Base-by-base conservation (phyloP, 805 yeast genomes). In the Hanseniaspora nectarophila region DNA sequence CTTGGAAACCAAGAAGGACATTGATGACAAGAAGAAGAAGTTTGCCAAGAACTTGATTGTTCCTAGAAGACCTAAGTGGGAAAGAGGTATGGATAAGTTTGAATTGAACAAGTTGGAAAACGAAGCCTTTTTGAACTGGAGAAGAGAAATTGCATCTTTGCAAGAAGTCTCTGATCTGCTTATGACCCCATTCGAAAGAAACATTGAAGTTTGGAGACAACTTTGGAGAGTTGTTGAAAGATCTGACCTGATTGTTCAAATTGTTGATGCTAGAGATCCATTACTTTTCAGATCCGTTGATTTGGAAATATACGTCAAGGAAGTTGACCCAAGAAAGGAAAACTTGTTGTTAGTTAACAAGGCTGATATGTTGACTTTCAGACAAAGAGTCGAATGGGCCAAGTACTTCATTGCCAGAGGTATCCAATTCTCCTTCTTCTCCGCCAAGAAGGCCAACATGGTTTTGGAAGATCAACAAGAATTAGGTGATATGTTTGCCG, bases 141-240 rank as follows among this genome's bases (percentile, higher is more conserved):
- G 99, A 70, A 75, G 97, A 63, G 81, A 80, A 47, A 73, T 92
- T 56, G 98, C 98, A 0, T 67, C 74, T 42, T 71, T 92, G 53
- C 94, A 89, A 57, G 95, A 90, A 65, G 79, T 87, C 57, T 70
- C 66, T 16, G 95, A 90, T 65, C 72, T 92, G 60, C 71, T 89
- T 54, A 74, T 92, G 64, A 92, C 98, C 0, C 98, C 98, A 4
- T 92, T 90, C 63, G 98, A 92, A 71, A 80, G 98, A 71, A 92
- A 92, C 65, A 73, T 92, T 57, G 96, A 90, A 73, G 97, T 92
- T 54, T 92, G 98, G 98, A 81, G 92, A 64, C 98, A 92, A 69
- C 72, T 92, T 58, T 92, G 98, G 98, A 78, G 98, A 69, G 98
- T 92, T 42, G 85, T 88, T 23, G 98, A 92, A 67, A 78, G 97